Evolutionary conservation across 148 eudicot species (phyloP).

Genomic region (Rhododendron vialii): DNA sequence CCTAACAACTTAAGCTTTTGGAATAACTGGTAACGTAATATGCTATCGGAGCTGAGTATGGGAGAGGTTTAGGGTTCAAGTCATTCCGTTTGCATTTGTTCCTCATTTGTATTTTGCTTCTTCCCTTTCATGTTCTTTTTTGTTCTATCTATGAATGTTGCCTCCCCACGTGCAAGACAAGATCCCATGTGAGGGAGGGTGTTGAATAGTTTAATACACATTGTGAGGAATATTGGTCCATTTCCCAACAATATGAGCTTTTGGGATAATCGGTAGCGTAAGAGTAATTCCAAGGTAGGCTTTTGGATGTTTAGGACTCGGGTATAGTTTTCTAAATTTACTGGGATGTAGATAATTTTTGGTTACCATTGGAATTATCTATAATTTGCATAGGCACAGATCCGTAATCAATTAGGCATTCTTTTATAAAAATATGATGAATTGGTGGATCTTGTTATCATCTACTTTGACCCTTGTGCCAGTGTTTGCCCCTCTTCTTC

Average conservation of each 20-base stretch:
- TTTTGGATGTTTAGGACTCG: not conserved
- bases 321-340: not conserved
- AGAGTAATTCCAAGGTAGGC: not conserved
- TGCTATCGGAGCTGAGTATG: not conserved
- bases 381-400: not conserved
- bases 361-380: not conserved
- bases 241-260: not conserved
- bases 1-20: not conserved
- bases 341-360: not conserved
- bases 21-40: not conserved
- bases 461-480: not conserved
- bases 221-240: not conserved
- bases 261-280: not conserved
- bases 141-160: not conserved
- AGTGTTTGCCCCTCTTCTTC: not conserved
- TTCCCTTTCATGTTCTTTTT: not conserved
- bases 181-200: not conserved
- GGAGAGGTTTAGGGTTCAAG: not conserved
- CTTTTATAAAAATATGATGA: not conserved
- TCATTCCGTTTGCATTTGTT: not conserved
- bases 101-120: not conserved
- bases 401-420: not conserved
- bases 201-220: no score
- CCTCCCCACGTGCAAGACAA: not conserved
- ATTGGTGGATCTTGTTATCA: not conserved